A percentile compares a stretch with the other conserved stretches of the same genome.
Conservation (phyloP, 805 yeast genomes). For the Yarrowia yakushimensis region DNA sequence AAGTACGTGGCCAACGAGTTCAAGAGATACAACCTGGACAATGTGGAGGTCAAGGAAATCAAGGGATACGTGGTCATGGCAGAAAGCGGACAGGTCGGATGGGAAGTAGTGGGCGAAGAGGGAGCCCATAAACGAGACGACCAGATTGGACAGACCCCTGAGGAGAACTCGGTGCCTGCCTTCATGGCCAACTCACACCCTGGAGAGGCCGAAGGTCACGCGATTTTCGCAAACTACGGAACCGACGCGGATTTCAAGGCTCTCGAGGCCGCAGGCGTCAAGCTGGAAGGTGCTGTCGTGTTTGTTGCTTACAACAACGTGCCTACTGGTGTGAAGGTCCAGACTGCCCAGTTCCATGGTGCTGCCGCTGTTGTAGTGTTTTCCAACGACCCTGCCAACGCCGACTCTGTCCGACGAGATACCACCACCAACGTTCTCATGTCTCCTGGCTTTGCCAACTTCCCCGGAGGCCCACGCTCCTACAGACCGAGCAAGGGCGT, state of each 20-base stretch:
- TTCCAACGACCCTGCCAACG: conserved; percentile 33
- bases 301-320: conserved; percentile 54
- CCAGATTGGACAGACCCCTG: conserved; percentile 31
- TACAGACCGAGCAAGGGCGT: conserved; percentile 44
- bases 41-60: conserved; percentile 50
- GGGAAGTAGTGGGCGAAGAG: conserved; percentile 34
- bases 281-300: conserved; percentile 50
- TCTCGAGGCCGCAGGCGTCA: conserved; percentile 41
- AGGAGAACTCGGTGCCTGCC: conserved; percentile 35
- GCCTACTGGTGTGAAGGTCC: conserved; percentile 50
- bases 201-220: conserved; percentile 52
- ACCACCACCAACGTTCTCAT: conserved; percentile 44
- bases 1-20: conserved; percentile 60
- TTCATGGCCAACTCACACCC: conserved; percentile 66
- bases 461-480: conserved; percentile 69
- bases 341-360: conserved; percentile 53
- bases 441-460: conserved; percentile 72
- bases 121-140: conserved; percentile 38
- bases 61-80: conserved; percentile 68
- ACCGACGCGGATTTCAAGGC: conserved; percentile 49
- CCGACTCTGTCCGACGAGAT: conserved; percentile 48
- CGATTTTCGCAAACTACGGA: conserved; percentile 70
- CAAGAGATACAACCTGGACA: conserved; percentile 52
- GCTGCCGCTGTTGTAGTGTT: conserved; percentile 69
- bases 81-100: conserved; percentile 35